Base-by-base conservation (phyloP, 1,284 basidiomycete genomes). In the Hemileia vastatrix region DNA sequence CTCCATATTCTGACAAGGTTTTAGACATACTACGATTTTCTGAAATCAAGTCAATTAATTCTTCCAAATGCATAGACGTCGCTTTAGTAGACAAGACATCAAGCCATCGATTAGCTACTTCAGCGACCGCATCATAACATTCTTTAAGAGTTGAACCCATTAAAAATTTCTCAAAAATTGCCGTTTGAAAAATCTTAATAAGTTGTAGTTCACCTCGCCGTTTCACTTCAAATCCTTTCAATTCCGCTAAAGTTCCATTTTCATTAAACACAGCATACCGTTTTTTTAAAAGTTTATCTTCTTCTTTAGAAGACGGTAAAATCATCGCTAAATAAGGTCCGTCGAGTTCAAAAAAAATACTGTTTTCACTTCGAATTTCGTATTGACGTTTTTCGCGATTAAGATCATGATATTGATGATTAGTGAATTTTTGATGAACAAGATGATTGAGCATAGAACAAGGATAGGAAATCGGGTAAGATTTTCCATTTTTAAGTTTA, bases 381-480 rank as follows among this genome's bases (percentile, higher is more conserved):
- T 97, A 97, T 63, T 84, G 91, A 0, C 86, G 86, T 56, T 86
- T 83, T 23, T 84, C 83, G 75, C 96, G 85, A 58, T 79, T 77
- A 8, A 95, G 81, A 68, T 94, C 87, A 77, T 98, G 95, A 76
- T 99, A 99, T 76, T 97, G 93, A 69, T 98, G 84, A 74, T 99
- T 98, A 63, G 95, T 99, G 78, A 97, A 98, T 69, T 87, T 81
- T 51, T 87, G 89, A 73, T 99, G 84, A 31, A 98, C 95, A 65
- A 97, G 86, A 74, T 98, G 93, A 74, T 99, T 99, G 67, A 99
- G 84, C 95, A 99, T 98, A 9, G 94, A 97, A 76, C 95, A 99
- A 0, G 95, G 95, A 74, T 98, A 99, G n/a, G 92, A 96, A 72
- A 99, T 86, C 18, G 81, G 81, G 65, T 96, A 85, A 19, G 86